Evolutionary conservation across 2,329 filamentous ascomycete species (phyloP).

Genomic region (Penicillium italicum): DNA sequence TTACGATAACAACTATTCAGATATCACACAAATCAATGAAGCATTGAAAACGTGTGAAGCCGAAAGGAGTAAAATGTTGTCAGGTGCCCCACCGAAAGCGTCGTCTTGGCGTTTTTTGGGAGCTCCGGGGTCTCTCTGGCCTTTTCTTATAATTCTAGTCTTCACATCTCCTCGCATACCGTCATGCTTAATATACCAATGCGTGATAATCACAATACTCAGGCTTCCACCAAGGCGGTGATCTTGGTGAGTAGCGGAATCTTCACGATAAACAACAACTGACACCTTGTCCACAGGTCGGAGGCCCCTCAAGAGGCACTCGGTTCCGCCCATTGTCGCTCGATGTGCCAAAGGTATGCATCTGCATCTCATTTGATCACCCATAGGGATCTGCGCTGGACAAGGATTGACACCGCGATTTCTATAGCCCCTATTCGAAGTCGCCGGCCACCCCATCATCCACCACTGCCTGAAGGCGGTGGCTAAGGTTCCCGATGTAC

Average conservation of each 20-base stretch:
- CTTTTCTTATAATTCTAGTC: neutral
- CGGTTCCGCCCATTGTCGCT: constrained; percentile 92
- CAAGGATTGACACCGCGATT: constrained; percentile 1
- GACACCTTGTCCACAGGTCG: constrained; percentile 61
- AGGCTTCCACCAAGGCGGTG: constrained; percentile 80
- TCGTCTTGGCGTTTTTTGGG: constrained; percentile 20
- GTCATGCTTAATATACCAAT: constrained; percentile 47
- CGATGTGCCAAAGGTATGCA: constrained; percentile 82
- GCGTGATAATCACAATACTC: constrained; percentile 35
- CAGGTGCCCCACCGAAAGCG: constrained; percentile 26
- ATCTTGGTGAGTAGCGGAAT: constrained; percentile 66
- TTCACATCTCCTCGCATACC: constrained; percentile 9
- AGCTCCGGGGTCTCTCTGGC: constrained; percentile 14
- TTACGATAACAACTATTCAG: neutral
- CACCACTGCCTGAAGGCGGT: constrained; percentile 94
- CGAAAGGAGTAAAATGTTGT: constrained; percentile 14
- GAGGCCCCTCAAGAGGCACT: constrained; percentile 90
- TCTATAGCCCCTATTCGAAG: constrained; percentile 85
- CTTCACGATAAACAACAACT: constrained; percentile 19
- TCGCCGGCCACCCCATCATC: constrained; percentile 96
- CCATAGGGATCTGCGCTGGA: neutral
- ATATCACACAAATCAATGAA: neutral
- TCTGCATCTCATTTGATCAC: constrained; percentile 3
- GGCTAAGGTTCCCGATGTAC: constrained; percentile 83
- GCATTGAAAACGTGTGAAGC: neutral